Conservation (phyloP, 129 eudicot species). For the Daucus carota region DH1_v3.0 NC_030387.2:6289501-6290000, state of each 20-base stretch:
- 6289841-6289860: not conserved
- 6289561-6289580: constrained; percentile 85
- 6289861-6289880: not conserved
- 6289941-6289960: too few species aligned
- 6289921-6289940: too few species aligned
- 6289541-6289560: constrained; percentile 54
- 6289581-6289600: constrained; percentile 98
- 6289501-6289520: constrained; percentile 81
- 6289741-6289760: not conserved
- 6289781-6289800: not conserved
- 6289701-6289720: not conserved
- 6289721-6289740: not conserved
- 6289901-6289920: too few species aligned
- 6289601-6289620: constrained; percentile 41
- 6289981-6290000: too few species aligned
- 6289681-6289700: not conserved
- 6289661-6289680: not conserved
- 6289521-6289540: constrained; percentile 96
- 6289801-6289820: not conserved
- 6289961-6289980: too few species aligned
- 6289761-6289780: not conserved
- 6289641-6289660: not conserved
- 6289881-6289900: not conserved
- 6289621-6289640: not conserved
- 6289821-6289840: not conserved